Base-by-base conservation (phyloP, 2,329 filamentous ascomycete genomes). In the Emergomyces orientalis region DNA sequence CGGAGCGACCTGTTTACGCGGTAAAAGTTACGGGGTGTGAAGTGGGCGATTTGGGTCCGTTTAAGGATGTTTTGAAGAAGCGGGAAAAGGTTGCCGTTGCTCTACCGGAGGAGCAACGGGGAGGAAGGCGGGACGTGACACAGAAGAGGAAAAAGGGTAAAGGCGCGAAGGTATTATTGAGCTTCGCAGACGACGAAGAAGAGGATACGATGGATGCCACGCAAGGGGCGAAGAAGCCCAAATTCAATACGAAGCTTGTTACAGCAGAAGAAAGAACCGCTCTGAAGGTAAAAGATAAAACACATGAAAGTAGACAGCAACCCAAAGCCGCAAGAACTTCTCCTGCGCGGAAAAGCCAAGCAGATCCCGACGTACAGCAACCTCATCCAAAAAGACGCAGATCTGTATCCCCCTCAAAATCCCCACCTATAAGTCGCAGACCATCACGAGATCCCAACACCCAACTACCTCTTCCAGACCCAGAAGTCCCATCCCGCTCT, bases 1-100 rank as follows among this genome's bases (percentile, higher is more conserved):
- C 84, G 7, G 93, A 97, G 66, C 83, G 91, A 65, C 93, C 93
- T 1, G 76, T 95, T 58, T 99, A 96, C 74, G 88, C 93, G 0
- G 85, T 91, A 43, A 91, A 87, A 74, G 87, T 99, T 61, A 76
- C 74, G 0, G 75, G 73, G 17, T 78, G 75, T 45, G 77, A 80
- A 64, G 72, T 80, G 14, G 72, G 76, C 37, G 78, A 79, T 65
- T 64, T 80, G 62, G 79, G 79, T 1, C 76, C 74, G 32, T 73
- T 79, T 62, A 75, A 73, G 54, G 78, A 77, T 27, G 79, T 79
- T 64, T 69, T 80, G 66, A 75, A 72, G 66, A 77, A 76, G 66
- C 72, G 79, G 59, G 70, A 76, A 62, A 73, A 69, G 27, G 65
- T 75, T 39, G 75, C 74, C 2, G 69, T 69, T 62, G 68, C 69